Conservation (phyloP, 2,329 filamentous ascomycete species). For the Daldinia eschscholtzii region DNA sequence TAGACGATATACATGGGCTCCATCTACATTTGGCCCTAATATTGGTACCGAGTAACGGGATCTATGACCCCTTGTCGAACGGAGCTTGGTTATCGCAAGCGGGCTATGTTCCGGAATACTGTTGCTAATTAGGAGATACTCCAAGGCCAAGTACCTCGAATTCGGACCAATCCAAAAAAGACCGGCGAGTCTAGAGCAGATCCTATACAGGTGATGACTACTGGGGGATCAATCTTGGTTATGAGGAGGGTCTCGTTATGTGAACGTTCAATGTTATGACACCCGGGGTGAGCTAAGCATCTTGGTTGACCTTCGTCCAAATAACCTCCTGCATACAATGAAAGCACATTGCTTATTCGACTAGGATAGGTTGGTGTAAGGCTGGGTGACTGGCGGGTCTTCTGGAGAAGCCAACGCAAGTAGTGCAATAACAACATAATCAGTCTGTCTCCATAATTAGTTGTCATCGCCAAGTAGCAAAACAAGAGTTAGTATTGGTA, state of each 20-base stretch:
- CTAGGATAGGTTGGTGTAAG: neutral
- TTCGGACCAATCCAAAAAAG: neutral
- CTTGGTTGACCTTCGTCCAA: neutral
- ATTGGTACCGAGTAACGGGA: neutral
- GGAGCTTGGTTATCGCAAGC: neutral
- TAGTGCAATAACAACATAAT: neutral
- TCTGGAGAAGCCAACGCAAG: neutral
- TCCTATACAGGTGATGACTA: neutral
- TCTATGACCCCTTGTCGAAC: neutral
- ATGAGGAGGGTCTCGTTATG: neutral
- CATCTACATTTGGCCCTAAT: neutral
- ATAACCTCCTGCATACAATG: neutral
- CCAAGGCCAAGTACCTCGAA: constrained; percentile 9
- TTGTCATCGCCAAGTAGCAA: neutral
- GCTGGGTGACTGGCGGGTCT: neutral
- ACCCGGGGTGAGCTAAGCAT: neutral
- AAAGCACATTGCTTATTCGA: neutral
- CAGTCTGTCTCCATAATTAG: neutral
- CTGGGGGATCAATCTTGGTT: constrained; percentile 4
- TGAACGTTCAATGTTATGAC: neutral
- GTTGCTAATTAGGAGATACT: constrained; percentile 7
- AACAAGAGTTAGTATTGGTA: neutral
- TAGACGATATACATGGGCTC: neutral
- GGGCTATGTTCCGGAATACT: constrained; percentile 7
- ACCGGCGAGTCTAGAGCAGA: neutral